Base-by-base conservation (phyloP, 768 basidiomycete species). In the Nidula microcarpa region DNA sequence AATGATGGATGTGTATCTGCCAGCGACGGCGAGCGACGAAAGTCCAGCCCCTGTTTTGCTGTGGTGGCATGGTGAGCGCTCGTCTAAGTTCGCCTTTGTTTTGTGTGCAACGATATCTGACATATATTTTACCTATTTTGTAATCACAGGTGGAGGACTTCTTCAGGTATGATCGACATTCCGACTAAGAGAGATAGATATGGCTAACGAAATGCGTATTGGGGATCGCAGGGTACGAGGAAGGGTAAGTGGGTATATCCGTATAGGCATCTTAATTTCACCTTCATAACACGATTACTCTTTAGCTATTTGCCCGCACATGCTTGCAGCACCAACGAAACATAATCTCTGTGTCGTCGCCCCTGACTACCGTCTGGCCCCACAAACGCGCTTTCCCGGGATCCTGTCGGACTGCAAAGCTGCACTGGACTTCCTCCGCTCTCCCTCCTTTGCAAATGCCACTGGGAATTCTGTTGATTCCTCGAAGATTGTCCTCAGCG, bases 31-130 rank as follows among this genome's bases (percentile, higher is more conserved):
- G 7, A 66, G 67, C 2, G 57, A 60, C 52, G 58, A 59, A 16
- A 58, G 53, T 13, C 66, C 62, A 33, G 68, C 53, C 2, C 68
- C 71, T 0, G 55, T 70, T n/a, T 47, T 70, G 17, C 48, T 69
- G n/a, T 72, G 71, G 70, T 73, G 69, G 69, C 69, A 72, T 55
- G 71, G 71, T 66, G 35, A 53, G 60, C 39, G n/a, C n/a, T n/a
- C n/a, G n/a, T n/a, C n/a, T n/a, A 41, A 16, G 1, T 54, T 13
- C 8, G 17, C 23, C 9, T 39, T 43, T 17, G 13, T 49, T n/a
- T 43, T 17, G 16, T 1, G 37, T n/a, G 14, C n/a, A 33, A 6
- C 8, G 47, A 33, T 17, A 11, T 43, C 10, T 35, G 34, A 41
- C 41, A 14, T 13, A 16, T 35, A 2, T 49, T 33, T 2, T 16